Conservation (phyloP, 805 yeast genomes). For the Hanseniaspora taiwanica region DNA sequence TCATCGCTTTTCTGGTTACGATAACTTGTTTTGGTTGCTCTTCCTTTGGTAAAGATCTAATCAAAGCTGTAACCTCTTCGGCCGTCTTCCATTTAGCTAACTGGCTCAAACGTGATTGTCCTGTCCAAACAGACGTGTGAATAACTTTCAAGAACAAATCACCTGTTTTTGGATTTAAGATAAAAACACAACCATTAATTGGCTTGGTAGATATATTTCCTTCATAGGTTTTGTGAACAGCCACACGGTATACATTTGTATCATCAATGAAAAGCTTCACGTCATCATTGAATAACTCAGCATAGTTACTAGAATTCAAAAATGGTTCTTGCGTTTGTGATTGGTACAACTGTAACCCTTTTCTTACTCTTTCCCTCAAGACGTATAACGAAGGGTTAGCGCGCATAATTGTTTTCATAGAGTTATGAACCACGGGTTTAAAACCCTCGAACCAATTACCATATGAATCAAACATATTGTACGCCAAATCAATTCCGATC, state of each 20-base stretch:
- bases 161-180: conserved; percentile 82
- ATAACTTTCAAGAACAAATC: conserved; percentile 79
- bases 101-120: conserved; percentile 87
- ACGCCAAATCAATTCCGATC: conserved; percentile 85
- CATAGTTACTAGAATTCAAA: conserved; percentile 77
- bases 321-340: conserved; percentile 88
- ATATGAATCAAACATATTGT: conserved; percentile 90
- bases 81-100: conserved; percentile 97
- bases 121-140: conserved; percentile 93
- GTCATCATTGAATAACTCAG: conserved; percentile 77
- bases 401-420: conserved; percentile 88
- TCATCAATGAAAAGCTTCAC: conserved; percentile 84
- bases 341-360: conserved; percentile 86
- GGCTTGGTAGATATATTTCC: conserved; percentile 90
- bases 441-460: conserved; percentile 97
- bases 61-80: conserved; percentile 86
- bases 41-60: conserved; percentile 79
- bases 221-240: conserved; percentile 81
- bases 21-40: conserved; percentile 91
- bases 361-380: conserved; percentile 82
- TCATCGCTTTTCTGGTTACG: conserved; percentile 78
- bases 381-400: conserved; percentile 89
- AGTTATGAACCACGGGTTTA: conserved; percentile 78
- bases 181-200: conserved; percentile 83
- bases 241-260: conserved; percentile 84